Percentiles rank a stretch among this genome's conserved stretches.
Evolutionary conservation across 768 basidiomycete species (phyloP).

Genomic region (Hortiboletus campestris): DNA sequence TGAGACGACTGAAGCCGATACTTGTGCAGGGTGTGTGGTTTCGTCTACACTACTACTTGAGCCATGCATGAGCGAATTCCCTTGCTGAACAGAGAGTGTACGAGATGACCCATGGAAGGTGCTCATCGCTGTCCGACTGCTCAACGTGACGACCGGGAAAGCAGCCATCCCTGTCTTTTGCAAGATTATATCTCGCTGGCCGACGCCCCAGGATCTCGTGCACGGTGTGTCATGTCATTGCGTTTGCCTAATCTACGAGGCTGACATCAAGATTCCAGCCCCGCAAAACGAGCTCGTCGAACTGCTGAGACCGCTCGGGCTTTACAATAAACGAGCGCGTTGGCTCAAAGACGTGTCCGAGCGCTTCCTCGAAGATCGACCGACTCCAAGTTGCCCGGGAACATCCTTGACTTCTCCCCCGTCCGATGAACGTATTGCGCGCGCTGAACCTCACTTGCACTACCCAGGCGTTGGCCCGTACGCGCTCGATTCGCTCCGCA

Average conservation of each 20-base stretch:
- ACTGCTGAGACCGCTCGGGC: slow-evolving; percentile 54
- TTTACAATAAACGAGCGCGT: slow-evolving; percentile 53
- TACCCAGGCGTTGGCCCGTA: slow-evolving; percentile 68
- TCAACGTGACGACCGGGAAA: slow-evolving; percentile 69
- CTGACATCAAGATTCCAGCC: slow-evolving; percentile 32
- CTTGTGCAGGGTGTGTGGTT: slow-evolving; percentile 28
- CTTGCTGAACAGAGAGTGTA: slow-evolving; percentile 41
- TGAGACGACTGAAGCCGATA: slow-evolving; percentile 31
- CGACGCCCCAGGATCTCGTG: slow-evolving; percentile 52
- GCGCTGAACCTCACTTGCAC: slow-evolving; percentile 50
- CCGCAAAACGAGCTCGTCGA: slow-evolving; percentile 41
- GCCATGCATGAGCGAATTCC: background rate
- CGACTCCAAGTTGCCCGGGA: slow-evolving; percentile 23
- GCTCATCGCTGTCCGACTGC: slow-evolving; percentile 60
- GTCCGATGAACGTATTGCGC: slow-evolving; percentile 5
- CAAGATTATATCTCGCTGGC: slow-evolving; percentile 55
- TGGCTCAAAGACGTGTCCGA: slow-evolving; percentile 56
- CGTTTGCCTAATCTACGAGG: background rate
- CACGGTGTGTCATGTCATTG: slow-evolving; percentile 40
- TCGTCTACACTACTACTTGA: background rate
- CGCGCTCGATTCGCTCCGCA: slow-evolving; percentile 74
- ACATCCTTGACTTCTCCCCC: background rate
- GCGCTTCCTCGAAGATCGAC: slow-evolving; percentile 45
- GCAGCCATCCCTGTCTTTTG: slow-evolving; percentile 66
- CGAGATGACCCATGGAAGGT: slow-evolving; percentile 66